Base-by-base conservation (phyloP, 768 basidiomycete species). In the Dentipellis fragilis region DNA sequence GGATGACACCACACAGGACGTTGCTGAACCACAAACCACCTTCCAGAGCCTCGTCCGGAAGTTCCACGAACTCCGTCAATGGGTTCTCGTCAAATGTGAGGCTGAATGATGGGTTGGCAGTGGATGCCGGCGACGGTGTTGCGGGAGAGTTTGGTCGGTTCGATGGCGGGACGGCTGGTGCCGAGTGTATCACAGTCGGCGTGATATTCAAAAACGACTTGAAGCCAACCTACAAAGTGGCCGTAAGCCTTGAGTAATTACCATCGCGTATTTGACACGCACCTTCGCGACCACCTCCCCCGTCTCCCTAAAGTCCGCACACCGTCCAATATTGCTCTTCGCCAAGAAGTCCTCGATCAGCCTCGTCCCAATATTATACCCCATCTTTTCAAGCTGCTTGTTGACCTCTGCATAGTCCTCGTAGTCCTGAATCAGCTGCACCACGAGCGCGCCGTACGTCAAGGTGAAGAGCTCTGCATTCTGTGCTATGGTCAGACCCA, bases 381-480 rank as follows among this genome's bases (percentile, higher is more conserved):
- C 96, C 95, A 97, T 98, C 74, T 93, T 95, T 64, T 99, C 95
- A 2, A 99, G 84, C 68, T 99, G 94, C 69, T 91, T 94, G 70
- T 92, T 92, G 59, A 92, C 89, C 68, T 95, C 92, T 12, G 79
- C 79, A 67, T 96, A 98, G 74, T 99, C 94, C 66, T 99, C 96
- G 65, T 97, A 98, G 70, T 99, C 96, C 67, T 98, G 96, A 59
- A 98, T 93, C 58, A 99, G 80, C 72, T 99, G 96, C 36, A 98
- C 93, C 49, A 99, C 96, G 51, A 98, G 82, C 21, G 94, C 94
- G 52, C 96, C 96, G 62, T 99, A 99, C 19, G 95, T 98, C 56
- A 98, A 72, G 3, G 94, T 87, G 71, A 99, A 98, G 23, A 99
- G 80, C 70, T 99, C 96, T 67, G 93, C 91, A 70, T 96, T 98